phyloP scores from a whole-genome alignment of 164 flowering plant genomes.

The Aristolochia californica region DNA sequence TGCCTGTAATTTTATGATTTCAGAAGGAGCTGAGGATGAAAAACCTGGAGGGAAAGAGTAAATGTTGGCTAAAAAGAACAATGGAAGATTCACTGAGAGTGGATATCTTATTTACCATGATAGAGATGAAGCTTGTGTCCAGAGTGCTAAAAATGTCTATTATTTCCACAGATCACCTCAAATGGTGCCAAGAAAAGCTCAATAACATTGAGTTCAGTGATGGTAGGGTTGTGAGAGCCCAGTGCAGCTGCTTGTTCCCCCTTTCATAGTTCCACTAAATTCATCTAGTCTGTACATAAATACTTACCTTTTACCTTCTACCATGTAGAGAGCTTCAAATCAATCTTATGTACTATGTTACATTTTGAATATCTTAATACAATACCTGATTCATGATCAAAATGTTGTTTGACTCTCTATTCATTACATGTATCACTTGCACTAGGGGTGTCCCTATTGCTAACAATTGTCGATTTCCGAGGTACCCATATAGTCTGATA shows the following conservation, averaged over 20 bases:
- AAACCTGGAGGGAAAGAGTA: constrained; percentile 27
- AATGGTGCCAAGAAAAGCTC: constrained; percentile 50
- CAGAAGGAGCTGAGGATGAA: constrained; percentile 34
- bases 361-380: too few species aligned
- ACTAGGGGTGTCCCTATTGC: too few species aligned
- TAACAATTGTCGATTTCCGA: too few species aligned
- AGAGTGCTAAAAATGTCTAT: constrained; percentile 36
- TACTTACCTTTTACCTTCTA: too few species aligned
- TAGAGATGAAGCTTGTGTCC: constrained; percentile 35
- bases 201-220: constrained; percentile 18
- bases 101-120: constrained; percentile 28
- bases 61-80: constrained; percentile 30
- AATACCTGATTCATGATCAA: too few species aligned
- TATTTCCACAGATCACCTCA: constrained; percentile 35
- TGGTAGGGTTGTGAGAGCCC: constrained; percentile 17
- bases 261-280: constrained; percentile 8
- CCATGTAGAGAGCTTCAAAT: too few species aligned
- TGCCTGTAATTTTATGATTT: neutral
- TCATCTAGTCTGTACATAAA: too few species aligned
- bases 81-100: constrained; percentile 17
- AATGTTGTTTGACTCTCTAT: too few species aligned
- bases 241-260: constrained; percentile 19
- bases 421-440: too few species aligned
- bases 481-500: too few species aligned
- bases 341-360: too few species aligned